Base-by-base conservation (phyloP, 2,329 filamentous ascomycete genomes). In the Fusarium piperis region DNA sequence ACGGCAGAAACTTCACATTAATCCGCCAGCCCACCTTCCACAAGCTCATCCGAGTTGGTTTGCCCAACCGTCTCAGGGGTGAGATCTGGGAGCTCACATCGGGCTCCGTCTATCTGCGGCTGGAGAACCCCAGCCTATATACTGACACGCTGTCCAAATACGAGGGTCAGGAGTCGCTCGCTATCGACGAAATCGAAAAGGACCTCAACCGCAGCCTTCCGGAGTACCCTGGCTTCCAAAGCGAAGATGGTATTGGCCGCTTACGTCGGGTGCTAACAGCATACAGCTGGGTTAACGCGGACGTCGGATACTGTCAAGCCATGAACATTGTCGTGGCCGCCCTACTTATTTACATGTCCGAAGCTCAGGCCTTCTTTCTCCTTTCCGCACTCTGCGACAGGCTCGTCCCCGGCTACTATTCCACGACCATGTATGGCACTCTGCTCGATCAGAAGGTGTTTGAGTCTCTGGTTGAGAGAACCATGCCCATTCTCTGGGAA, bases 251-350 rank as follows among this genome's bases (percentile, higher is more conserved):
- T 16, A 99, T 99, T 72, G 94, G 92, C 48, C 89, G 96, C 20
- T 85, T 99, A 69, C 91, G 96, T 66, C 89, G 95, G 64, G 96
- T 99, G 38, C 86, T 99, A 62, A 98, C 95, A 2, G 96, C 96
- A 6, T 99, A 99, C 84, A 98, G 95, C 83, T 99, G 96, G 96
- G 93, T 92, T 55, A 96, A 99, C 77, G 89, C 93, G 59, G 94
- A 98, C 73, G 95, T 99, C 62, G 96, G 96, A 73, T 99, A 99
- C 82, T 99, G 96, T 81, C 96, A 99, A 83, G 96, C 96, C 69
- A 99, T 99, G 96, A 99, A 99, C 81, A 99, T 99, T 75, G 96
- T 99, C 35, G 95, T 98, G 61, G 96, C 96, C 18, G 96, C 96
- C n/a, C 85, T 99, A 64, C 88, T 99, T 75, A 99, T 99, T 86